Percentiles rank a stretch among this genome's conserved stretches.
Evolutionary conservation across 352 stramenopile species (phyloP).

Genomic region (Globisporangium iwayamae): DNA sequence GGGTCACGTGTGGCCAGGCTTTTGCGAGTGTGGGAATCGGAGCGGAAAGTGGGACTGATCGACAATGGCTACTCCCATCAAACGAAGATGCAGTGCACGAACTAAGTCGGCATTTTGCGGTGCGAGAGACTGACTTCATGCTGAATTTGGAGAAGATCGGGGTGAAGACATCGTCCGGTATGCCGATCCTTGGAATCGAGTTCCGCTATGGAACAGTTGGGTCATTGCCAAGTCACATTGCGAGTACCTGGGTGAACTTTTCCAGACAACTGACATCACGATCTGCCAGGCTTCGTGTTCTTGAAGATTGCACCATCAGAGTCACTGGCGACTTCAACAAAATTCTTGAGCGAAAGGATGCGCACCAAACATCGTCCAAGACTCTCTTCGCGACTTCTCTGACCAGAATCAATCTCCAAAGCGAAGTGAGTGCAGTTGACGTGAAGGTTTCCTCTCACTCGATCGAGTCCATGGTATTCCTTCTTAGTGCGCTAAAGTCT

Average conservation of each 20-base stretch:
- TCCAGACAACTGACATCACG: slow-evolving; percentile 32
- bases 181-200: slow-evolving; percentile 35
- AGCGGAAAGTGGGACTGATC: slow-evolving; percentile 20
- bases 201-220: slow-evolving; percentile 36
- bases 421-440: slow-evolving; percentile 37
- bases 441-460: slow-evolving; percentile 51
- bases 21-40: slow-evolving; percentile 55
- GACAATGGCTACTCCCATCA: slow-evolving; percentile 14
- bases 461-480: slow-evolving; percentile 26
- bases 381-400: slow-evolving; percentile 27
- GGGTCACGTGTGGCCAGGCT: slow-evolving; percentile 53
- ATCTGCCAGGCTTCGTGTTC: slow-evolving; percentile 43
- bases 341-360: slow-evolving; percentile 33
- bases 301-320: slow-evolving; percentile 54
- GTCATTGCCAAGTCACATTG: slow-evolving; percentile 30
- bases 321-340: slow-evolving; percentile 40
- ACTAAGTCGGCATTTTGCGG: slow-evolving; percentile 40
- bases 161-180: slow-evolving; percentile 39
- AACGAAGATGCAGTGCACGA: slow-evolving; percentile 27
- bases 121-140: slow-evolving; percentile 41
- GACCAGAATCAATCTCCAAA: slow-evolving; percentile 29
- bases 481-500: slow-evolving; percentile 18
- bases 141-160: slow-evolving; percentile 62
- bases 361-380: neutral
- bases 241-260: slow-evolving; percentile 52